Evolutionary conservation across 768 basidiomycete species (phyloP), one percentile per base, ranked within the genome.

Genomic region (Podaxis pistillaris): DNA sequence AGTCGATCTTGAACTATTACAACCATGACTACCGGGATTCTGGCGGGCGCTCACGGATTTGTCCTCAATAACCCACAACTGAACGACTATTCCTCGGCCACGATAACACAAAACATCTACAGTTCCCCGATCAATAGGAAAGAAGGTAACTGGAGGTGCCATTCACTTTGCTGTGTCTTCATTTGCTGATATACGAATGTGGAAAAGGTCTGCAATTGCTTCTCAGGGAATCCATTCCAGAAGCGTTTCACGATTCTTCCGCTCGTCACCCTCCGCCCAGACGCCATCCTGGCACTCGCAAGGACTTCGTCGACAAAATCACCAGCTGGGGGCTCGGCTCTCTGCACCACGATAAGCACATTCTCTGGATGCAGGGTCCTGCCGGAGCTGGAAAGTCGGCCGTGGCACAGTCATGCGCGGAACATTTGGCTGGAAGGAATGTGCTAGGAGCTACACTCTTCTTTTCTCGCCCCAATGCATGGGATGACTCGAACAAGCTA

Each of bases 341-440:
- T 8, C 15, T 15, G n/a, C 2, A 54, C 17, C 52, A 22, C 33
- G 12, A 5, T 33, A 4, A 22, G 17, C 28, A 55, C 3, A 60
- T 60, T 12, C 12, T 44, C 3, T 60, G 59, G 59, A 33, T 60
- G 28, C 17, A 24, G 13, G 51, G 59, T 3, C 28, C 19, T 12
- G 59, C 50, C 3, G 59, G 51, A n/a, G 50, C 33, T 26, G 62
- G 55, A 13, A 63, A 63, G 40, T 49, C 62, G 9, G 56, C 62
- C 2, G 38, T 63, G 5, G 55, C 55, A 33, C 62, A 63, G 17
- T 26, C 52, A 4, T 17, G 47, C 8, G 40, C 55, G 22, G 56
- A 57, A n/a, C 4, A 3, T 2, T 46, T 40, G n/a, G 55, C 9
- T 7, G 24, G 8, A 19, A 12, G 28, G n/a, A 46, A 37, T 40